Base-by-base conservation (phyloP, 805 yeast genomes). In the Saturnispora sanitii region DNA sequence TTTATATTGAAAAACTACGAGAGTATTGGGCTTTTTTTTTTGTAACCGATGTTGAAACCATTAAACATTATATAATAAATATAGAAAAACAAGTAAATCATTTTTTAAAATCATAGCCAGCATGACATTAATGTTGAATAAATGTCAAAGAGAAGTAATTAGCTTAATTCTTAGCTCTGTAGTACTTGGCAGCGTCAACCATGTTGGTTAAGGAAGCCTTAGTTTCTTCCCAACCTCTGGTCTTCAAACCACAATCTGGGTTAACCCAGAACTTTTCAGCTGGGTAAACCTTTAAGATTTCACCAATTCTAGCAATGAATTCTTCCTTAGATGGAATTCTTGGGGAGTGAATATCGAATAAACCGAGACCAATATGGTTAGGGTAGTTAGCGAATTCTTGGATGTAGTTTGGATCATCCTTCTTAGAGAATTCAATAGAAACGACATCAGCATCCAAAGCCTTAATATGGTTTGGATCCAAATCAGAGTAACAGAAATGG, bases 211-310 rank as follows among this genome's bases (percentile, higher is more conserved):
- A 81, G 61, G 94, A 86, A 63, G 80, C 87, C 65, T 72, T 86
- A 59, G 90, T 85, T 79, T 92, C 98, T 58, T 83, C 86, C 98
- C 98, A 92, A 58, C 95, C 95, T 82, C 98, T 88, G 68, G 98
- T 92, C 84, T 92, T 92, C 70, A 92, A 80, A 79, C 98, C 98
- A 80, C 98, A 92, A 76, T 92, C 98, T 63, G 98, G 98, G 94
- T 92, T 92, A 65, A 92, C 94, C 98, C 98, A 92, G 79, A 92
- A 84, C 71, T 88, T 90, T 68, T 84, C 85, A 64, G 92, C 94
- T 66, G 96, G 96, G 77, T 90, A 90, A 47, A 84, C 92, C 75
- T 87, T 86, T 70, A 92, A 74, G 73, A 92, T 88, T 67, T 86
- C 92, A 63, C 78, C 79, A 62, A 92, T 85, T 74, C 96, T 87